Evolutionary conservation across 2,329 filamentous ascomycete genomes (phyloP), one percentile per base, ranked within the genome.

Genomic region (Raffaelea deltoideospora): DNA sequence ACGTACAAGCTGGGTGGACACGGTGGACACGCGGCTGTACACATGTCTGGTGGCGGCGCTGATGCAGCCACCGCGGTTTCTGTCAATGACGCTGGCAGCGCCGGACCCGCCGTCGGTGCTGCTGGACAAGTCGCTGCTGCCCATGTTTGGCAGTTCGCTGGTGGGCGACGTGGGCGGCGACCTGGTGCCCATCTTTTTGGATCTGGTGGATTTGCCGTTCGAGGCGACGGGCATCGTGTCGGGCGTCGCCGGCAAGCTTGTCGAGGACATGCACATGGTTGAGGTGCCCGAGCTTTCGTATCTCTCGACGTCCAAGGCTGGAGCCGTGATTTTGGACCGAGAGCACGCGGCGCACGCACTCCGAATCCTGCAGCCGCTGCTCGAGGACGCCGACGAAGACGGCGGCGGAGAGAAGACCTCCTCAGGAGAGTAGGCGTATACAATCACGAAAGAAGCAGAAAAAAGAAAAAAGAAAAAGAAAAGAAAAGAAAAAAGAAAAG

Each of bases 181-280:
- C 40, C 65, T 87, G 24, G 74, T 92, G 2, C 86, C 90, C 2
- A 90, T 98, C 47, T 88, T 86, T 40, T 68, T 98, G 4, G 85
- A 96, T 48, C 67, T 98, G 20, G 75, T 73, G 17, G 75, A 74
- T 30, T 62, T 96, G 29, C 83, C 88, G 0, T 68, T 88, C 30
- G 85, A 94, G 54, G 86, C 85, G 8, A 93, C 87, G 0, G 88
- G 88, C 18, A 95, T 98, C 40, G 85, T 98, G 4, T 95, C 87
- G 47, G 88, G 90, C 21, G 84, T 98, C 3, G 87, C 88, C 0
- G 84, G 86, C 20, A 71, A 76, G 37, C 64, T 96, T 21, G 80
- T 86, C 1, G 74, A 81, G 34, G 81, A 82, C 32, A 77, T 84
- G 55, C 58, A 65, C 37, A 60, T 60, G 47, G 53, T 54, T 24